Conservation (phyloP, 2,329 filamentous ascomycete species). For the Fusarium sp. region DNA sequence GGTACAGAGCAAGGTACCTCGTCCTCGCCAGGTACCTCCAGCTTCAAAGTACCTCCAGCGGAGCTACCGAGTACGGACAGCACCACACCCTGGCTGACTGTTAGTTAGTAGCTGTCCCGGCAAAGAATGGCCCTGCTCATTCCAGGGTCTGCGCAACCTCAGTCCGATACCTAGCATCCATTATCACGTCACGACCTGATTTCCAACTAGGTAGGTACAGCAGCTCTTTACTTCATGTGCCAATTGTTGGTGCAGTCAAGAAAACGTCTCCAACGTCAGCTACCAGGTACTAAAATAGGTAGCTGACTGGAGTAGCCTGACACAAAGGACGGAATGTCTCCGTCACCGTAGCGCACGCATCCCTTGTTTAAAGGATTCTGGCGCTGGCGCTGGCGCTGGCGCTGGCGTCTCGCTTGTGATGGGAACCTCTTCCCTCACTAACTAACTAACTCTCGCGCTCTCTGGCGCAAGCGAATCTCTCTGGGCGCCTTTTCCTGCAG, state of each 20-base stretch:
- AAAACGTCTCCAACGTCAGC: constrained; percentile 11
- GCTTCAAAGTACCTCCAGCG: constrained; percentile 19
- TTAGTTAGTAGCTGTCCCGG: constrained; percentile 2
- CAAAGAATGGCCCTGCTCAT: constrained; percentile 8
- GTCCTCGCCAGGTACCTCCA: constrained; percentile 28
- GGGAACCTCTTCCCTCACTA: neutral
- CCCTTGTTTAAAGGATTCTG: constrained; percentile 11
- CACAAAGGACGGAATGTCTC: constrained; percentile 25
- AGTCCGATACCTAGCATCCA: constrained; percentile 16
- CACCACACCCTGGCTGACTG: constrained; percentile 4
- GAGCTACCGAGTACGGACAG: constrained; percentile 9
- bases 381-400: constrained; percentile 13
- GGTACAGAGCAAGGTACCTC: constrained; percentile 20
- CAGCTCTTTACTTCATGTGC: neutral
- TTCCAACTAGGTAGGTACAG: neutral
- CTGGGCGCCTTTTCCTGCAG: constrained; percentile 30
- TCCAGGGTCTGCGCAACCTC: constrained; percentile 31
- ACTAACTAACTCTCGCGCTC: constrained; percentile 5
- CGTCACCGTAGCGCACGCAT: constrained; percentile 16
- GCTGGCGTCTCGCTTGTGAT: constrained; percentile 19
- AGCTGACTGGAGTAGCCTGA: constrained; percentile 12
- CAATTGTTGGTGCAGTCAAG: constrained; percentile 2
- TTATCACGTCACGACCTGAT: constrained; percentile 27
- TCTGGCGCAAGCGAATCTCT: constrained; percentile 31
- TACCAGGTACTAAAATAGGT: neutral